phyloP scores from a whole-genome alignment of 176 grass and related monocot genomes.

The Puccinellia tenuiflora region DNA sequence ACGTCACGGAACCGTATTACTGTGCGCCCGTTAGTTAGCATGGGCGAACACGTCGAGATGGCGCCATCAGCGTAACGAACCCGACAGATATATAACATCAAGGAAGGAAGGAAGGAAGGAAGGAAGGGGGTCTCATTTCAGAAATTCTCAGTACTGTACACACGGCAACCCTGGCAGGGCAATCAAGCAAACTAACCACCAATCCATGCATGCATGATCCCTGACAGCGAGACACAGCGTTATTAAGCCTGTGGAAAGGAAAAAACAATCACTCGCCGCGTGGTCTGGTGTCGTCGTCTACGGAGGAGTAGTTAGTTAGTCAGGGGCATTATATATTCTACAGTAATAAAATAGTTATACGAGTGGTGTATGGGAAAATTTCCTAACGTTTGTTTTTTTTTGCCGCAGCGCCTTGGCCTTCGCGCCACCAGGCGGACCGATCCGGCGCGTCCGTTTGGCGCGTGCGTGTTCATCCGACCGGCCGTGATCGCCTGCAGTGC shows the following conservation, averaged over 20 bases:
- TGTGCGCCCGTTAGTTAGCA: neutral
- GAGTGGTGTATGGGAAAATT: neutral
- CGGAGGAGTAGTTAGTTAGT: too few species aligned
- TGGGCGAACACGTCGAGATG: neutral
- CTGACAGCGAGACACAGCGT: too few species aligned
- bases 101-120: too few species aligned
- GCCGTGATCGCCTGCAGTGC: neutral
- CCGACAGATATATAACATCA: slow-evolving; percentile 7
- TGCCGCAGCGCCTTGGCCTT: neutral
- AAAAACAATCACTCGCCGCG: neutral
- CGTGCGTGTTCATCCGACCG: neutral
- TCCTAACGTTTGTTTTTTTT: neutral
- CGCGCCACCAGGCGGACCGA: neutral
- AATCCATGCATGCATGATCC: neutral
- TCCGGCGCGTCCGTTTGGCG: neutral
- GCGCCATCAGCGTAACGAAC: neutral
- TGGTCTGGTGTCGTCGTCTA: neutral
- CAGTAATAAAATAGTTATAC: neutral
- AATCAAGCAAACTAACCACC: neutral
- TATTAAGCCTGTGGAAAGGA: neutral
- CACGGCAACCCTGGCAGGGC: neutral
- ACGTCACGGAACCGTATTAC: neutral
- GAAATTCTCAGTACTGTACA: neutral
- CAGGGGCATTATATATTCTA: too few species aligned
- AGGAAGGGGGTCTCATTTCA: too few species aligned